phyloP scores from a whole-genome alignment of 176 grass and related monocot genomes.

The Echinochloa phyllopogon region DNA sequence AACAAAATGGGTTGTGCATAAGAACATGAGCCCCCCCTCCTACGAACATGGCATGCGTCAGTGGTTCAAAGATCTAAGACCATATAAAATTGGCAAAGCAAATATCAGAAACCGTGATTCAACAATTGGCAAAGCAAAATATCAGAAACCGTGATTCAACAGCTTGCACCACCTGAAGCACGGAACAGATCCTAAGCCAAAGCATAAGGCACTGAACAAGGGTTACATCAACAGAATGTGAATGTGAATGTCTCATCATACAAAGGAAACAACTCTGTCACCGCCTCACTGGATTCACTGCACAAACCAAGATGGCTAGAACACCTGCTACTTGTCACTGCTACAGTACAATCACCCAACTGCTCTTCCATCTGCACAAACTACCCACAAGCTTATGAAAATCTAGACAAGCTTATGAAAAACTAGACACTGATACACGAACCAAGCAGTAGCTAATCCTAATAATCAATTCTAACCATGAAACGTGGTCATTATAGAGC shows the following conservation, averaged over 20 bases:
- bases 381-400: slow-evolving; percentile 2
- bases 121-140: not conserved
- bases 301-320: not conserved
- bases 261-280: not conserved
- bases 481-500: slow-evolving; percentile 16
- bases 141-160: not conserved
- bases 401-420: not conserved
- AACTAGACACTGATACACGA: not conserved
- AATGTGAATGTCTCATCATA: not conserved
- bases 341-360: slow-evolving; percentile 28
- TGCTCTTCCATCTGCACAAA: slow-evolving; percentile 33
- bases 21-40: not conserved
- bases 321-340: not conserved
- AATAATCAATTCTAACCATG: slow-evolving; percentile 36
- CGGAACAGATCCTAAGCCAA: not conserved
- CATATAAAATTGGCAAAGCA: not conserved
- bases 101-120: not conserved
- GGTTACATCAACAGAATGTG: slow-evolving; percentile 9
- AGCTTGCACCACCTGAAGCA: not conserved
- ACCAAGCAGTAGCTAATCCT: slow-evolving; percentile 23
- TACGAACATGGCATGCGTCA: slow-evolving; percentile 33
- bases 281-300: not conserved
- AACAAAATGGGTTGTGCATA: slow-evolving; percentile 15
- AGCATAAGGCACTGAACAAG: not conserved
- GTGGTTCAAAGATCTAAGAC: not conserved